Percentiles rank a stretch among this genome's conserved stretches.
Evolutionary conservation across 2,329 filamentous ascomycete species (phyloP).

Genomic region (Tolypocladium sp.): DNA sequence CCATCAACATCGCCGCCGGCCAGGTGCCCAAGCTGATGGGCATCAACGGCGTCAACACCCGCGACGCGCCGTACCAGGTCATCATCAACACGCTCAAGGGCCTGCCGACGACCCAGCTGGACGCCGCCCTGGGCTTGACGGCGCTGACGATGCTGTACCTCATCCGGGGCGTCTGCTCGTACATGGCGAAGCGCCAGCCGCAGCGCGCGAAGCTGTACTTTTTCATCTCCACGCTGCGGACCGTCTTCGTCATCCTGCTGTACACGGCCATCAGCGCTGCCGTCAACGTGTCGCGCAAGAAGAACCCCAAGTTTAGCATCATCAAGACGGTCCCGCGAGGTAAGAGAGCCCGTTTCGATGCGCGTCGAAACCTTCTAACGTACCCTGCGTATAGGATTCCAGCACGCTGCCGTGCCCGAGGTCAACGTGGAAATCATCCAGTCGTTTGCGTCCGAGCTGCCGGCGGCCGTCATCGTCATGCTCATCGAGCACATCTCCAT

Average conservation of each 20-base stretch:
- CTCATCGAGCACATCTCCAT: slow-evolving; percentile 78
- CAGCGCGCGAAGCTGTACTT: slow-evolving; percentile 62
- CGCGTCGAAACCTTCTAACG: neutral
- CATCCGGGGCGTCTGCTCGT: slow-evolving; percentile 54
- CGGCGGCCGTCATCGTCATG: slow-evolving; percentile 67
- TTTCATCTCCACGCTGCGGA: slow-evolving; percentile 69
- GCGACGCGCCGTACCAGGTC: slow-evolving; percentile 36
- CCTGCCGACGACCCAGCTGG: slow-evolving; percentile 43
- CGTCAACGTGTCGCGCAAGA: slow-evolving; percentile 50
- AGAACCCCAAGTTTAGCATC: slow-evolving; percentile 52
- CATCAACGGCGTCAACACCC: slow-evolving; percentile 39
- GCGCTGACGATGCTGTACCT: slow-evolving; percentile 59
- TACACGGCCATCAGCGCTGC: slow-evolving; percentile 72
- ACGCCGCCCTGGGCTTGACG: slow-evolving; percentile 66
- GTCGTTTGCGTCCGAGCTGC: slow-evolving; percentile 56
- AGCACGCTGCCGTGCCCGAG: slow-evolving; percentile 56
- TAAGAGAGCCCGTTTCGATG: slow-evolving; percentile 14
- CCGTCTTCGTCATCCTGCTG: slow-evolving; percentile 70
- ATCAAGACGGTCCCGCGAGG: slow-evolving; percentile 62
- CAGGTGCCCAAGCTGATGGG: slow-evolving; percentile 43
- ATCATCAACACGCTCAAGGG: slow-evolving; percentile 42
- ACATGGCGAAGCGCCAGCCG: slow-evolving; percentile 58
- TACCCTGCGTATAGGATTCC: slow-evolving; percentile 43
- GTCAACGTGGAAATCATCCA: slow-evolving; percentile 53
- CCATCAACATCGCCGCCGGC: slow-evolving; percentile 38